Conservation (phyloP, 2,329 filamentous ascomycete species). For the Fusarium virguliforme region DNA sequence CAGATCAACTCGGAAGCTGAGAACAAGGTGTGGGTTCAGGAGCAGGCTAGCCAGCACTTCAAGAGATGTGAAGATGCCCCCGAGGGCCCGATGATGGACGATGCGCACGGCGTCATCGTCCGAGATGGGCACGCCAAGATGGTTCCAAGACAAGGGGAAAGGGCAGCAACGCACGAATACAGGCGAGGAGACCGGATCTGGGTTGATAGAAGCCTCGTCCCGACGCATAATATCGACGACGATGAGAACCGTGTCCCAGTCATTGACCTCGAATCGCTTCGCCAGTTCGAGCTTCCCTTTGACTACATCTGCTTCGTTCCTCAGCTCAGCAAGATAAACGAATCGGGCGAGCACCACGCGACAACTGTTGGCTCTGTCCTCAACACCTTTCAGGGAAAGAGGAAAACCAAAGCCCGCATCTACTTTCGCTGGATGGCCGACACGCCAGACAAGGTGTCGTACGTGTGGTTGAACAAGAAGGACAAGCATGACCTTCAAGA, state of each 20-base stretch:
- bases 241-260: constrained; percentile 34
- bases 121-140: constrained; percentile 33
- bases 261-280: constrained; percentile 34
- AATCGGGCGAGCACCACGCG: constrained; percentile 21
- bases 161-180: constrained; percentile 18
- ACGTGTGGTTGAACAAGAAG: constrained; percentile 33
- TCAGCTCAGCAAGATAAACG: constrained; percentile 22
- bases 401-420: constrained; percentile 29
- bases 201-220: constrained; percentile 31
- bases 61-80: constrained; percentile 10
- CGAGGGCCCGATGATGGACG: constrained; percentile 24
- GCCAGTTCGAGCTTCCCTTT: constrained; percentile 30
- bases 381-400: constrained; percentile 23
- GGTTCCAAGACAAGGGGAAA: constrained; percentile 21
- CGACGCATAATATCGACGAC: constrained; percentile 16
- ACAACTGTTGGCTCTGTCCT: constrained; percentile 20
- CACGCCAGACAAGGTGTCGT: constrained; percentile 26
- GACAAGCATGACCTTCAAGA: constrained; percentile 23
- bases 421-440: constrained; percentile 34
- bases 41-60: constrained; percentile 23
- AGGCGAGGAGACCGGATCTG: constrained; percentile 38
- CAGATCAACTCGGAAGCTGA: constrained; percentile 36
- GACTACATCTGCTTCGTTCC: constrained; percentile 41
- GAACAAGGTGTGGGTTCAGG: constrained; percentile 38
- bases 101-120: constrained; percentile 41